Base-by-base conservation (phyloP, 1,284 basidiomycete species). In the Mycena sp. region DNA sequence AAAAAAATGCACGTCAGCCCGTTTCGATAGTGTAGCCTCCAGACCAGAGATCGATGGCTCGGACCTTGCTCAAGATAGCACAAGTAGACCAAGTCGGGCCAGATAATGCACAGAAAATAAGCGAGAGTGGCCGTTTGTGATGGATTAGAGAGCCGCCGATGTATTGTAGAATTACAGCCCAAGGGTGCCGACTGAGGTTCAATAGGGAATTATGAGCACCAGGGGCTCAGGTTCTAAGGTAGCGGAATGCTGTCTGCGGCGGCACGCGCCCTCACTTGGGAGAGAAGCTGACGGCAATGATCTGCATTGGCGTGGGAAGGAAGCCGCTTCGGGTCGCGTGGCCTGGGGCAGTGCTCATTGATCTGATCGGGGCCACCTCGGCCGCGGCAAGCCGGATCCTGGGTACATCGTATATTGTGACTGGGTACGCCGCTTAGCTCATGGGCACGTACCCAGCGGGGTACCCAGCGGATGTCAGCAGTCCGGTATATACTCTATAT, bases 371-470 rank as follows among this genome's bases (percentile, higher is more conserved):
- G 25, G 16, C 29, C n/a, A n/a, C 16, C 28, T 19, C 16, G 9
- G 32, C 44, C 44, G 43, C 10, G 2, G 29, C 14, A 38, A 46
- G 2, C 54, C 43, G 54, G 30, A 38, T 56, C 44, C 32, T 32
- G 30, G 1, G 35, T 56, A 56, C 38, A 56, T 26, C 26, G 44
- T 56, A 29, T 56, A 56, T 38, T 56, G 54, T 56, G 54, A 56
- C 54, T 56, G 54, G 54, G 54, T 46, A 56, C 54, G 43, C 38
- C 54, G 54, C 30, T 37, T 56, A 56, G 23, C 43, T 19, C 43
- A 6, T 56, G 50, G 50, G 50, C 41, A 52, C 50, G n/a, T n/a
- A n/a, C n/a, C n/a, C n/a, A n/a, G n/a, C n/a, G n/a, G n/a, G n/a
- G n/a, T n/a, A n/a, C n/a, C n/a, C n/a, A n/a, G n/a, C n/a, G n/a